Conservation (phyloP, 2,329 filamentous ascomycete species). For the Fusarium oligoseptatum region DNA sequence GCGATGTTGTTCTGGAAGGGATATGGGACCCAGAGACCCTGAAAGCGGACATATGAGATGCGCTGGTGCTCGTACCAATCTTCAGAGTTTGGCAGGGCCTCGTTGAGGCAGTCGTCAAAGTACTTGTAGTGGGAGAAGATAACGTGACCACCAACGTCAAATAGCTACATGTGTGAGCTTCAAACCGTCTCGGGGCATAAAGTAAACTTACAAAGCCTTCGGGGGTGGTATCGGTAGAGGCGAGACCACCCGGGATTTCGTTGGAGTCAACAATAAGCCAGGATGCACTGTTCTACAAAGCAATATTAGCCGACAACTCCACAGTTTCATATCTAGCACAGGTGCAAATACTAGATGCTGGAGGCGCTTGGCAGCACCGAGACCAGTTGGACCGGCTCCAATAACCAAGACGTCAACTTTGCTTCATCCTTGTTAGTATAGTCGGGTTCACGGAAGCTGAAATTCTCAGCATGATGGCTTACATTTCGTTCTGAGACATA, state of each 20-base stretch:
- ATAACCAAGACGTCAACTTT: slow-evolving; percentile 98
- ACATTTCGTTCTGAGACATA: slow-evolving; percentile 4
- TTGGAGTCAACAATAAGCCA: slow-evolving; percentile 97
- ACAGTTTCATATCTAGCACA: neutral
- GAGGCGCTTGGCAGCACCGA: slow-evolving; percentile 97
- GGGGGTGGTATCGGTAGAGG: slow-evolving; percentile 92
- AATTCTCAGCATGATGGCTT: too few relatives aligned
- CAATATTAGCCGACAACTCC: slow-evolving; percentile 39
- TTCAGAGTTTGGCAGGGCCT: slow-evolving; percentile 91
- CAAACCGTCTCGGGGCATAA: slow-evolving; percentile 31
- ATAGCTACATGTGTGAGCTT: slow-evolving; percentile 72
- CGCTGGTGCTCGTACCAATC: slow-evolving; percentile 99
- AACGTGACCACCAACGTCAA: slow-evolving; percentile 98
- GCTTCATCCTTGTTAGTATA: slow-evolving; percentile 59
- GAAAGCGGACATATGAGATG: slow-evolving; percentile 98
- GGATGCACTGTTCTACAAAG: slow-evolving; percentile 82
- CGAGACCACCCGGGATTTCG: slow-evolving; percentile 93
- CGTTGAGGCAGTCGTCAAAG: slow-evolving; percentile 98
- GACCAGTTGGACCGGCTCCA: slow-evolving; percentile 95
- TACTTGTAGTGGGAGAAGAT: slow-evolving; percentile 99
- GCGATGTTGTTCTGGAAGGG: slow-evolving; percentile 99
- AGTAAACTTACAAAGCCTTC: slow-evolving; percentile 90
- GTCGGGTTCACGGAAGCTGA: too few relatives aligned
- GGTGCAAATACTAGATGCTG: slow-evolving; percentile 83
- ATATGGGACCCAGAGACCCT: slow-evolving; percentile 96